These are phyloP conservation scores for Talaromyces verruculosus DNA, from an alignment of 2,329 filamentous ascomycete genomes.

Conservation along the genomic window DNA sequence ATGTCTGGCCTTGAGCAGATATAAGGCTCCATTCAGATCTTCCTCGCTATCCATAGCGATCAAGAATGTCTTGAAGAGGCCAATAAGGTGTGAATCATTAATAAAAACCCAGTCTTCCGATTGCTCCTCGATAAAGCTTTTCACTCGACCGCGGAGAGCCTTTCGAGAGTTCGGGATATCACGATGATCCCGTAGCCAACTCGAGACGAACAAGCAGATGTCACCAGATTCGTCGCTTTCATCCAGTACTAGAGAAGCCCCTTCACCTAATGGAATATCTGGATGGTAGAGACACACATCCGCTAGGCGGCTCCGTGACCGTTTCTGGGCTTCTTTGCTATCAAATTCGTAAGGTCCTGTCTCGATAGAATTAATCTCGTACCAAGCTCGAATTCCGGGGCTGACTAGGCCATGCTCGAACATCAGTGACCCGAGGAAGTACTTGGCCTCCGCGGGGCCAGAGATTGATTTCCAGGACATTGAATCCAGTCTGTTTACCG, in stretches of 20 bases:
- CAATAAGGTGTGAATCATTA: background rate
- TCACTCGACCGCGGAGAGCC: background rate
- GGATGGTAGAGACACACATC: background rate
- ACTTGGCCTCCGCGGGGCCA: background rate
- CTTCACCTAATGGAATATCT: background rate
- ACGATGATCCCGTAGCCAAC: background rate
- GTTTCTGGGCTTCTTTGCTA: background rate
- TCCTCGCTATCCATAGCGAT: background rate
- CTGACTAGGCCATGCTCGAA: background rate
- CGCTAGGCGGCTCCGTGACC: background rate
- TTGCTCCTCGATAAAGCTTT: background rate
- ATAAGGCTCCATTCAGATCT: background rate
- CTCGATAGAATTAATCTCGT: background rate
- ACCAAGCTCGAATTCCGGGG: background rate
- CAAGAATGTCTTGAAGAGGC: background rate
- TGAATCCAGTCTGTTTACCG: background rate
- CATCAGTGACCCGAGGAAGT: background rate
- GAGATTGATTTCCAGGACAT: background rate
- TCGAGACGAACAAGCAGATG: background rate
- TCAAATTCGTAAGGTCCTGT: background rate
- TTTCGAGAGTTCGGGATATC: background rate
- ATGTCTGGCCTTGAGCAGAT: background rate
- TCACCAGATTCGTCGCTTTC: background rate
- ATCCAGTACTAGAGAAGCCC: background rate
- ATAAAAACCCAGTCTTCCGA: background rate